phyloP scores from a whole-genome alignment of 2,329 filamentous ascomycete genomes.

The Colletotrichum magnum region DNA sequence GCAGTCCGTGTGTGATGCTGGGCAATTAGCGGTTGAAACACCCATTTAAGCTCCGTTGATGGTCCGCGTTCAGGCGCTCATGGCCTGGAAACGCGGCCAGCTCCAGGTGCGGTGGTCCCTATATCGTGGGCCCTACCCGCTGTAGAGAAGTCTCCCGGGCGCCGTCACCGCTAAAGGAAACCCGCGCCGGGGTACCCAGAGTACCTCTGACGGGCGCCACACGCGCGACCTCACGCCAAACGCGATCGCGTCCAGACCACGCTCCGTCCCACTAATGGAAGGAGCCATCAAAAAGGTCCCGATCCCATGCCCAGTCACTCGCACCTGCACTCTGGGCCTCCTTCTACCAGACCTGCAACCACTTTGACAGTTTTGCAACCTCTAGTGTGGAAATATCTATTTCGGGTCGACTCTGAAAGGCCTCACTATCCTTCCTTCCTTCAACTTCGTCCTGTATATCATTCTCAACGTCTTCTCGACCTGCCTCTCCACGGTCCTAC shows the following conservation, averaged over 20 bases:
- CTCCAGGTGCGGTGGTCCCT: slow-evolving; percentile 1
- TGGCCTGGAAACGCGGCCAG: slow-evolving; percentile 18
- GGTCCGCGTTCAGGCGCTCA: slow-evolving; percentile 25
- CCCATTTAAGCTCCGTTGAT: slow-evolving; percentile 19
- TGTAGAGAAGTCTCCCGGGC: background rate
- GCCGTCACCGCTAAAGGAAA: background rate
- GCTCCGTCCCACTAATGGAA: slow-evolving; percentile 36
- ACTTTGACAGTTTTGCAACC: slow-evolving; percentile 29
- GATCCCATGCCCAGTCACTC: slow-evolving; percentile 41
- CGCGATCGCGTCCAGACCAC: slow-evolving; percentile 43
- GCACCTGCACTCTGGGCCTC: slow-evolving; percentile 43
- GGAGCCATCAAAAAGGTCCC: slow-evolving; percentile 47
- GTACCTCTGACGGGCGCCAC: background rate
- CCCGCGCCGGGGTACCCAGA: background rate
- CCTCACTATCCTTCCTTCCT: slow-evolving; percentile 8
- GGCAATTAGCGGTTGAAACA: slow-evolving; percentile 10
- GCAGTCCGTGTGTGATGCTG: background rate
- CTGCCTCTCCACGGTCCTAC: slow-evolving; percentile 5
- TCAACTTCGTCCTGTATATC: slow-evolving; percentile 22
- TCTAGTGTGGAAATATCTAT: slow-evolving; percentile 11
- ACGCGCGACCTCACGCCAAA: slow-evolving; percentile 4
- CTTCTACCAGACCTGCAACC: slow-evolving; percentile 44
- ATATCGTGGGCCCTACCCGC: background rate
- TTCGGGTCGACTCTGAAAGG: slow-evolving; percentile 1
- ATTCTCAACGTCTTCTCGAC: slow-evolving; percentile 5